Conservation (phyloP, 139 green algal species). For the Volvox reticuliferus region DNA sequence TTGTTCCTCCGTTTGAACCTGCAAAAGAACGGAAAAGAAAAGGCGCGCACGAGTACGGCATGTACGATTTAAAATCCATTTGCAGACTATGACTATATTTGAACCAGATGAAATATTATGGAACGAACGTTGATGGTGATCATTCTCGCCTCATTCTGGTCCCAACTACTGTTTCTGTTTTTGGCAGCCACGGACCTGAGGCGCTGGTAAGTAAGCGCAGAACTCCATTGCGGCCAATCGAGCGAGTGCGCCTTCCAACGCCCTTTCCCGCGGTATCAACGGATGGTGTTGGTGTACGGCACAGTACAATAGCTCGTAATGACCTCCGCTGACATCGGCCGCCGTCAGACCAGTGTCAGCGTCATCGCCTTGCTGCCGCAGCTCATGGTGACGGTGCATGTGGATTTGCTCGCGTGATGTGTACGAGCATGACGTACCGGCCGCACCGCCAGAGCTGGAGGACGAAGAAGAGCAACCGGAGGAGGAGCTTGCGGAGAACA, state of each 20-base stretch:
- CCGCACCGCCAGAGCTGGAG: not conserved
- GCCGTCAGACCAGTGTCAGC: not conserved
- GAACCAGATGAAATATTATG: too few species aligned
- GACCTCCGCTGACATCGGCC: too few species aligned
- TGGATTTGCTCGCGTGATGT: not conserved
- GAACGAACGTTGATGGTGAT: too few species aligned
- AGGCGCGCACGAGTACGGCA: too few species aligned
- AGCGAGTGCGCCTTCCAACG: slow-evolving; percentile 29
- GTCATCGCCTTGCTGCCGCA: not conserved
- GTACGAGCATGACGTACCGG: not conserved
- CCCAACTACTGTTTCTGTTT: too few species aligned
- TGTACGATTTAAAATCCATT: too few species aligned
- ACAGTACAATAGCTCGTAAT: too few species aligned
- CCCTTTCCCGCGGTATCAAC: slow-evolving; percentile 23
- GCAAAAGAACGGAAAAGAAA: too few species aligned
- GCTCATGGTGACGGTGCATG: too few species aligned
- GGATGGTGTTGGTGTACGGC: not conserved
- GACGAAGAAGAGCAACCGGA: not conserved
- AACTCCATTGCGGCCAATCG: slow-evolving; percentile 43
- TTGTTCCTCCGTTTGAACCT: not conserved
- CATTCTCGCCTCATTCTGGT: too few species aligned
- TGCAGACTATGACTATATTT: too few species aligned
- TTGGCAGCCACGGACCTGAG: not conserved
- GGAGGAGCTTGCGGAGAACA: not conserved
- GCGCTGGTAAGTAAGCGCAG: not conserved